A percentile compares a stretch with the other conserved stretches of the same genome.
phyloP scores from a whole-genome alignment of 306 rosid species.

The Bauhinia variegata region DNA sequence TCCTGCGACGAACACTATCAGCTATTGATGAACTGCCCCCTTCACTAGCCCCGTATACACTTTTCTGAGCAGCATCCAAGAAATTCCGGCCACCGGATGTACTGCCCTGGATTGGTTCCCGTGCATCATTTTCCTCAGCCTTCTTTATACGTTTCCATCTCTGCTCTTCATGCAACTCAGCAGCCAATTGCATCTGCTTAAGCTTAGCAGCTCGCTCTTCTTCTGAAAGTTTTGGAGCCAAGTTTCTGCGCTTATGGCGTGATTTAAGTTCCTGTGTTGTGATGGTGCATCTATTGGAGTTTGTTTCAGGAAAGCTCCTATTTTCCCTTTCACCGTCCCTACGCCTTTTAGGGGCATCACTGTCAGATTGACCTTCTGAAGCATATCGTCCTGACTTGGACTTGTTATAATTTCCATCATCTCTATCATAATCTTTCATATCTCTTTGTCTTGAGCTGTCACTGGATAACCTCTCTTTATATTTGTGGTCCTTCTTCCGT shows the following conservation, averaged over 20 bases:
- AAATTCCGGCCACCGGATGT: conserved; percentile 62
- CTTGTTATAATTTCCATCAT: conserved; percentile 51
- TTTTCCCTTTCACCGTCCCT: conserved; percentile 31
- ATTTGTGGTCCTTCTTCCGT: conserved; percentile 26
- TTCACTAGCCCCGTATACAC: conserved; percentile 78
- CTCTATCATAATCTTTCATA: conserved; percentile 35
- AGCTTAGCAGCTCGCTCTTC: conserved; percentile 90
- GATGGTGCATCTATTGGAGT: conserved; percentile 37
- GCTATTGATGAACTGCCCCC: conserved; percentile 92
- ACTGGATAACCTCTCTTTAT: conserved; percentile 44
- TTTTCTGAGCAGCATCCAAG: conserved; percentile 78
- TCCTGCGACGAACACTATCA: conserved; percentile 92
- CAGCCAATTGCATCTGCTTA: conserved; percentile 87
- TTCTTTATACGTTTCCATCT: conserved; percentile 90
- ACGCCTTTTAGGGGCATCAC: conserved; percentile 37
- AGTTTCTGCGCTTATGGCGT: conserved; percentile 55
- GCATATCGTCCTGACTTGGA: conserved; percentile 48
- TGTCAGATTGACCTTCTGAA: conserved; percentile 41
- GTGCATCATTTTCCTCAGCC: conserved; percentile 78
- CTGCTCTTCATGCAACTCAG: conserved; percentile 91
- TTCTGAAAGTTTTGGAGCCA: conserved; percentile 72
- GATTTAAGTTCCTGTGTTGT: conserved; percentile 43
- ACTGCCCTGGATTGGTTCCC: conserved; percentile 53
- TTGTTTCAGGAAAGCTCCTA: conserved; percentile 43
- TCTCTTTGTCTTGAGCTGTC: conserved; percentile 45